Evolutionary conservation across 768 basidiomycete genomes (phyloP).

Genomic region (Megacollybia marginata): DNA sequence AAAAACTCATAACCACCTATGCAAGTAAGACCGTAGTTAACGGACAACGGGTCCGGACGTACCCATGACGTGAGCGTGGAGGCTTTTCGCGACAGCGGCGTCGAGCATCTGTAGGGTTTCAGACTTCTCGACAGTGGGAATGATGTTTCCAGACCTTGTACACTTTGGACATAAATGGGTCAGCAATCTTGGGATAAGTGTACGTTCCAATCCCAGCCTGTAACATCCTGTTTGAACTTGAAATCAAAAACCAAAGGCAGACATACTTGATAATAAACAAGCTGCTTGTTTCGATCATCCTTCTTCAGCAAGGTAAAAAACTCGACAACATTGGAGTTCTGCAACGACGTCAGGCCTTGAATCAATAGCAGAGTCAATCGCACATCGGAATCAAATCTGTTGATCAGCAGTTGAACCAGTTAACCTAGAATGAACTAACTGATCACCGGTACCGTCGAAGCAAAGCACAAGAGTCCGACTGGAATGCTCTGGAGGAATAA

Average conservation of each 20-base stretch:
- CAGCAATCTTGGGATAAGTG: constrained; percentile 33
- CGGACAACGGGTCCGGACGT: constrained; percentile 1
- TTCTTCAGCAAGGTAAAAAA: constrained; percentile 46
- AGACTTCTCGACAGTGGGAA: neutral
- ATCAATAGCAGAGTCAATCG: constrained; percentile 3
- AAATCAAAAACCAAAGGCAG: neutral
- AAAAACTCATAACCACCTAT: constrained; percentile 50
- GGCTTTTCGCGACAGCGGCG: constrained; percentile 37
- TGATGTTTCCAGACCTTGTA: constrained; percentile 25
- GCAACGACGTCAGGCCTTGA: neutral
- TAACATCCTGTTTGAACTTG: neutral
- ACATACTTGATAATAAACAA: constrained; percentile 51
- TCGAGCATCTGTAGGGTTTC: constrained; percentile 27
- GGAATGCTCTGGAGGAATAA: too few species aligned
- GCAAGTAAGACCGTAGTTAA: neutral
- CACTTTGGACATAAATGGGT: constrained; percentile 33
- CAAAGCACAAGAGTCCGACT: constrained; percentile 54
- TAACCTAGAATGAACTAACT: constrained; percentile 15
- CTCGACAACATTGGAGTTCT: constrained; percentile 47
- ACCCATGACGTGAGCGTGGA: constrained; percentile 43
- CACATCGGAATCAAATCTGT: constrained; percentile 32
- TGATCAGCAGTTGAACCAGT: neutral
- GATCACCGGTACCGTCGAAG: constrained; percentile 57
- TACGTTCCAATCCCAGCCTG: constrained; percentile 53
- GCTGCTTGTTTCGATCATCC: constrained; percentile 38